Base-by-base conservation (phyloP, 352 stramenopile genomes). In the Pythium sukuiense region DNA sequence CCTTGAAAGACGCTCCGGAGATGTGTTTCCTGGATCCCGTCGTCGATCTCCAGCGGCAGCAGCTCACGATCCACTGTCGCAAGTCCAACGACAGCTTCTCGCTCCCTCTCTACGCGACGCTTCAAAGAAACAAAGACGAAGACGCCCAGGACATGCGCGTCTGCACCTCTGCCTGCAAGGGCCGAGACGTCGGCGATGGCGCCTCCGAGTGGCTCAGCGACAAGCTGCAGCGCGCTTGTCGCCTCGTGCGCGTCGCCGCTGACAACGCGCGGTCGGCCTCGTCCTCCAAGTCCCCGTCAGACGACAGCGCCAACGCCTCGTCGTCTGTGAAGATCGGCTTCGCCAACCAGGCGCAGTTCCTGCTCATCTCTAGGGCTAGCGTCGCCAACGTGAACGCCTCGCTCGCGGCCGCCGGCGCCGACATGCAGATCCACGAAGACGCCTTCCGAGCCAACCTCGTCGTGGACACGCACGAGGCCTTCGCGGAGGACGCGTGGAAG, bases 401-500 rank as follows among this genome's bases (percentile, higher is more conserved):
- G 7, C 71, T 91, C 6, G 32, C 27, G 3, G 65, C 70, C 3
- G 72, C 74, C 0, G 69, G 76, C 20, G 52, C 41, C 13, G 64
- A 66, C n/a, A 70, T 78, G 49, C 49, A 54, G 30, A 72, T 90
- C 41, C 59, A 71, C 45, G 84, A 93, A 59, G 82, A 87, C 65
- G 77, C 76, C 26, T 95, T 96, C 59, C 76, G 83, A 26, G 80
- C 85, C 6, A 92, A 95, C 39, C 52, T 93, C 13, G 82, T 89
- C 55, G 74, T 92, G 20, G 85, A 92, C 43, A 80, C 84, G 18
- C 80, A 79, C 50, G 55, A 65, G n/a, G 73, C 71, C 1, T 91
- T 95, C 61, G 80, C 80, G n/a, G 87, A 96, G 62, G 88, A 96
- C 59, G 33, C 64, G 46, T 96, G 88, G 88, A 53, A 30, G 32